Percentiles rank a stretch among this genome's conserved stretches.
Evolutionary conservation across 306 rosid genomes (phyloP).

Genomic region (Fragaria iinumae): DNA sequence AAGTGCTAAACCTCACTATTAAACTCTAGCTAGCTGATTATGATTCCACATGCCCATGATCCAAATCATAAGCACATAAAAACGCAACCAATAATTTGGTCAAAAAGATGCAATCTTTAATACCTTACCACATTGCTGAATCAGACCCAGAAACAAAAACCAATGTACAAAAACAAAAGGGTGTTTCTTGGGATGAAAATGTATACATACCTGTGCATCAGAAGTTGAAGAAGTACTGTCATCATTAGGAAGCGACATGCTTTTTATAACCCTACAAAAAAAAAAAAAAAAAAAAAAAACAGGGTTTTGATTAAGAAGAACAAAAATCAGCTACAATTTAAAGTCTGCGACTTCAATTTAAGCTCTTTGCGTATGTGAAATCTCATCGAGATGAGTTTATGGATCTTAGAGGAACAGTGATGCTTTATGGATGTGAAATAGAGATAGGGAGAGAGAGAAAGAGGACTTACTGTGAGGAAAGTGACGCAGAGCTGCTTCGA

Average conservation of each 20-base stretch:
- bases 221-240: conserved; percentile 46
- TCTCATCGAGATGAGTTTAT: neutral
- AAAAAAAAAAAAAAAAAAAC: neutral
- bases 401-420: neutral
- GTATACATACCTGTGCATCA: conserved; percentile 54
- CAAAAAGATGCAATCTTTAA: neutral
- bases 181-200: conserved; percentile 20
- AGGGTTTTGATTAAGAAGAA: neutral
- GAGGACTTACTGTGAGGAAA: conserved; percentile 2
- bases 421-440: neutral
- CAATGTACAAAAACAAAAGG: neutral
- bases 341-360: neutral
- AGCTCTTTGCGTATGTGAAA: neutral
- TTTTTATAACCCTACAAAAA: conserved; percentile 13
- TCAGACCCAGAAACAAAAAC: neutral
- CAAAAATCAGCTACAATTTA: neutral
- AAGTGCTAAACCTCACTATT: neutral
- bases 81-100: neutral
- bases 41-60: neutral
- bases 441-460: neutral
- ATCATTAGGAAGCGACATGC: conserved; percentile 61
- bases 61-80: neutral
- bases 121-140: neutral
- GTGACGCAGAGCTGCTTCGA: neutral
- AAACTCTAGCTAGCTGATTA: neutral